These are phyloP conservation scores for Tricholoma bakamatsutake DNA, from an alignment of 768 basidiomycete genomes.

Conservation along the genomic window DNA sequence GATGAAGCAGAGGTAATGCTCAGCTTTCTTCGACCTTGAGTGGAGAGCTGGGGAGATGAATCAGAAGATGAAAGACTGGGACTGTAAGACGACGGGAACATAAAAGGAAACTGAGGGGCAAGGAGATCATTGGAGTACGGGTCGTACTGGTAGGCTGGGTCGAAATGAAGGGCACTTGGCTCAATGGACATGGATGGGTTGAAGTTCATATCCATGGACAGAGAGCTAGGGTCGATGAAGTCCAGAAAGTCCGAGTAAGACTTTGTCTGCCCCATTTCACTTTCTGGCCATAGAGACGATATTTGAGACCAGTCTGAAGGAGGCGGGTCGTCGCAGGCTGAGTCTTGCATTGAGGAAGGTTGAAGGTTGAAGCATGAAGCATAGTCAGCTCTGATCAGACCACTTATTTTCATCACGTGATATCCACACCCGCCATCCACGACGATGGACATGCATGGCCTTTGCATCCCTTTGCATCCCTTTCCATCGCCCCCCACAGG, in stretches of 20 bases:
- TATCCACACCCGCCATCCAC: background rate
- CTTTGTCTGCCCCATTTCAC: slow-evolving; percentile 24
- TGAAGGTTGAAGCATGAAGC: slow-evolving; percentile 37
- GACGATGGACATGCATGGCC: too few relatives aligned
- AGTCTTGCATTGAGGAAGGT: slow-evolving; percentile 32
- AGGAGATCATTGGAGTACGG: slow-evolving; percentile 18
- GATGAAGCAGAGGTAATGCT: slow-evolving; percentile 53
- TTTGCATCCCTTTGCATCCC: too few relatives aligned
- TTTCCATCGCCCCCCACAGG: too few relatives aligned
- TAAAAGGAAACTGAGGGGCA: slow-evolving; percentile 31
- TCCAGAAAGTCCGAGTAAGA: slow-evolving; percentile 36
- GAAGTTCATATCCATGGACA: slow-evolving; percentile 57
- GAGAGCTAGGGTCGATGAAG: slow-evolving; percentile 33
- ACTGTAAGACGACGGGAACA: slow-evolving; percentile 26
- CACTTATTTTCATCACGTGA: slow-evolving; percentile 18
- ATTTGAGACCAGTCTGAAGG: slow-evolving; percentile 52
- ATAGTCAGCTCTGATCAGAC: too few relatives aligned
- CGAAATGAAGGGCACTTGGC: slow-evolving; percentile 55
- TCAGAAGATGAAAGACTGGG: slow-evolving; percentile 23
- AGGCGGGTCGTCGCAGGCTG: slow-evolving; percentile 19
- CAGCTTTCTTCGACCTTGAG: slow-evolving; percentile 32
- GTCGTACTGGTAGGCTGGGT: slow-evolving; percentile 23
- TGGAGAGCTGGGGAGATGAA: slow-evolving; percentile 19
- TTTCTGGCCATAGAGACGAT: slow-evolving; percentile 42
- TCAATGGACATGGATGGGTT: slow-evolving; percentile 55